phyloP scores from a whole-genome alignment of 768 basidiomycete species.

The Tricholoma sp. region DNA sequence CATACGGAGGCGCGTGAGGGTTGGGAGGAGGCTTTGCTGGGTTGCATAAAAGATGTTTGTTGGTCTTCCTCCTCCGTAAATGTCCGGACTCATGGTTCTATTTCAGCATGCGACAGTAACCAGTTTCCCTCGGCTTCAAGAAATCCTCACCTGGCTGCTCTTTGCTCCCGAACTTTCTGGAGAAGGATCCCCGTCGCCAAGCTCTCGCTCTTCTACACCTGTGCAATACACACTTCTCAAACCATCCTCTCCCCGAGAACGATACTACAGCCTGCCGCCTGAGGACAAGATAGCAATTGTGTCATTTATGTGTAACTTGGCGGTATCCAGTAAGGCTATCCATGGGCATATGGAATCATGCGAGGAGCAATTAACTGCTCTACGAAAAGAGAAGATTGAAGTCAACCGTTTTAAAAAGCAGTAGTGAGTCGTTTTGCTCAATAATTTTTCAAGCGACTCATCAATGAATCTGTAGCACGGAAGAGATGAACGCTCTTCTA shows the following conservation, averaged over 20 bases:
- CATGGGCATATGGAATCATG: conserved; percentile 88
- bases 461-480: conserved; percentile 40
- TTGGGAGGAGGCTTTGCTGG: conserved; percentile 90
- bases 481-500: conserved; percentile 66
- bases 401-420: conserved; percentile 87
- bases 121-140: conserved; percentile 70
- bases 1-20: conserved; percentile 71
- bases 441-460: conserved; percentile 8
- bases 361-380: conserved; percentile 84
- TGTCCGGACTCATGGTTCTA: conserved; percentile 1
- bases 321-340: conserved; percentile 84
- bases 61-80: neutral
- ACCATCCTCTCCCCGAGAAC: conserved; percentile 52
- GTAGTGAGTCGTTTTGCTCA: conserved; percentile 51
- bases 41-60: conserved; percentile 87
- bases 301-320: conserved; percentile 85
- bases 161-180: conserved; percentile 57
- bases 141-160: conserved; percentile 65
- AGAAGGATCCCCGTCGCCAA: conserved; percentile 40
- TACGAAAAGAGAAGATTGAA: conserved; percentile 94
- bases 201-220: conserved; percentile 47
- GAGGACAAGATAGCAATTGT: conserved; percentile 83
- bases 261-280: conserved; percentile 69
- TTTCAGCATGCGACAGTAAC: conserved; percentile 66
- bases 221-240: conserved; percentile 32